Evolutionary conservation across 768 basidiomycete species (phyloP), one percentile per base, ranked within the genome.

Genomic region (Suillus occidentalis): DNA sequence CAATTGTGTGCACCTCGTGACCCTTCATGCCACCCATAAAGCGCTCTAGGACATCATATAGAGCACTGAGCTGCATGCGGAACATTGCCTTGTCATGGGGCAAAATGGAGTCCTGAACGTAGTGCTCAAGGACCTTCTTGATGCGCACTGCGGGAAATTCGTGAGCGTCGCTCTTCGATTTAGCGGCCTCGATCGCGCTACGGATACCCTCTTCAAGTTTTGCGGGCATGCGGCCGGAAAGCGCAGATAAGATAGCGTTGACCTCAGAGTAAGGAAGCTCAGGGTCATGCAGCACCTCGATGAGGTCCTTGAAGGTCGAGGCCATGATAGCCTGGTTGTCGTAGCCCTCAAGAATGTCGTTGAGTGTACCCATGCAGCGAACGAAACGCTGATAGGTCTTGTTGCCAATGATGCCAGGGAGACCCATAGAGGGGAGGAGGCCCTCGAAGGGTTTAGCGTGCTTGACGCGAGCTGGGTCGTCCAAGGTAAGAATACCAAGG

Each of bases 401-500:
- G 80, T 85, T 91, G 55, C 95, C 96, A 66, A 91, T 79, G 65
- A 97, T 89, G 65, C 86, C 88, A 50, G 96, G 95, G 37, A 87
- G 81, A 34, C 97, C 97, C 85, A 95, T 89, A 20, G 87, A 70
- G 18, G 97, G 94, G 13, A 99, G 87, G 52, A 95, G 89, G 61
- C 95, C 95, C 72, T 98, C 95, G 76, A 98, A 99, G 2, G 97
- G 97, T 79, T 97, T 98, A 65, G 97, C 97, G 73, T 99, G 97
- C 74, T 94, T 97, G 74, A 99, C 97, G 63, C 95, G 94, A 64
- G 87, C 85, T 45, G 97, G 97, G 76, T 99, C 96, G 72, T 99
- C 97, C 64, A 99, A 87, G 10, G 95, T 93, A 63, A 99, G 84
- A 72, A 99, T 96, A 78, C 97, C 97, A 65, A 99, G 88, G 63